A percentile compares a stretch with the other conserved stretches of the same genome.
phyloP scores from a whole-genome alignment of 306 rosid genomes.

The Heteromeles arbutifolia region DNA sequence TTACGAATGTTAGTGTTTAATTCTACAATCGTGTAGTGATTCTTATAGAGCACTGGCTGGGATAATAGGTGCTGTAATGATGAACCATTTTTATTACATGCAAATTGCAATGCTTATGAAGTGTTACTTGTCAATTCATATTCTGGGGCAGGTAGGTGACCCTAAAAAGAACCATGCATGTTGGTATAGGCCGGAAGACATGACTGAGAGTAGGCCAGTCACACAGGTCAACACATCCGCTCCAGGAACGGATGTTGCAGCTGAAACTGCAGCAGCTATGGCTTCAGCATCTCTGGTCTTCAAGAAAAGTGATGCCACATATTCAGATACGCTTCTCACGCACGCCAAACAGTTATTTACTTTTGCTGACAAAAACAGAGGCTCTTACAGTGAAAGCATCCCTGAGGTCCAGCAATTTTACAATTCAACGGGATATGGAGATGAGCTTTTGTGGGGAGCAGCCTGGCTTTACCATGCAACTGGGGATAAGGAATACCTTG shows the following conservation, averaged over 20 bases:
- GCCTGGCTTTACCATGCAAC: conserved; percentile 98
- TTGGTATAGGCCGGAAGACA: conserved; percentile 87
- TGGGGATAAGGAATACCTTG: conserved; percentile 53
- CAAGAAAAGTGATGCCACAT: conserved; percentile 42
- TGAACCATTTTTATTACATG: background rate
- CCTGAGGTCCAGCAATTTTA: conserved; percentile 63
- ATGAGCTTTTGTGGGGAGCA: conserved; percentile 97
- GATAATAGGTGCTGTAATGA: background rate
- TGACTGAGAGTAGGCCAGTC: conserved; percentile 64
- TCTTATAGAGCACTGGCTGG: background rate
- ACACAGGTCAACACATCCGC: conserved; percentile 58
- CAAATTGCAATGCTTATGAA: background rate
- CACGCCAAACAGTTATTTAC: conserved; percentile 78
- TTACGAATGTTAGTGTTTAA: background rate
- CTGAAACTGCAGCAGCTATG: conserved; percentile 95
- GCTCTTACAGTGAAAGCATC: conserved; percentile 55
- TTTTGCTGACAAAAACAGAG: conserved; percentile 64
- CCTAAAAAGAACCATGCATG: conserved; percentile 69
- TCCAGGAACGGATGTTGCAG: conserved; percentile 92
- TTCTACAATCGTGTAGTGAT: background rate
- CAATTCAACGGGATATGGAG: conserved; percentile 89
- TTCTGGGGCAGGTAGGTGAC: conserved; percentile 71
- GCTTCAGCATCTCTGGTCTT: conserved; percentile 98
- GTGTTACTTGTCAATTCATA: conserved; percentile 10
- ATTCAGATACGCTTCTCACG: conserved; percentile 68